Evolutionary conservation across 164 flowering plant species (phyloP), one percentile per base, ranked within the genome.

Genomic region (Berberis vulgaris): DNA sequence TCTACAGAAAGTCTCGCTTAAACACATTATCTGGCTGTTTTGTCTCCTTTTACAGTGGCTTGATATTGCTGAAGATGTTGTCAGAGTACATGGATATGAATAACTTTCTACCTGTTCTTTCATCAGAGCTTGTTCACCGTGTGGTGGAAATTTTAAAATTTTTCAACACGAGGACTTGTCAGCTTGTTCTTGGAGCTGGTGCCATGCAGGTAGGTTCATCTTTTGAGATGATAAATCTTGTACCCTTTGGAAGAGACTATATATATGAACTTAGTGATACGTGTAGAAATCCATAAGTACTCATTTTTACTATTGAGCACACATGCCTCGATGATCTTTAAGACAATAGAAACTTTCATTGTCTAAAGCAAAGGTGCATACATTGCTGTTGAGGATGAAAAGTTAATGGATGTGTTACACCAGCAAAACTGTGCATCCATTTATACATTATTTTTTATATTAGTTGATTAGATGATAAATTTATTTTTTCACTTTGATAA

Each of bases 151-250:
- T 88, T 63, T 77, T 91, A 72, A 91, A 91, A 64, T 81, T 84
- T 72, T 95, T 91, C 77, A 95, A 95, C 69, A 87, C 96, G 54
- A 81, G 99, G 69, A 83, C 94, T 8, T 85, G 91, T 71, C 96
- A 89, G 68, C 94, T 95, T 69, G 97, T 95, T 73, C 96, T 95
- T 67, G 99, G 99, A 68, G 99, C 97, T 67, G 89, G 91, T 73
- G 97, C 99, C 67, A 89, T 95, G 96, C 96, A 91, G 97, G 97
- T 95, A 80, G 4, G 55, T 6, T 26, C 40, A 44, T 49, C 12
- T 10, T 2, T 41, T n/a, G 2, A 54, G 26, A 40, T 38, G 54
- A 52, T 26, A 5, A 26, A 41, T 42, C 7, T 45, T 39, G 26
- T 11, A 12, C 4, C 41, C 10, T 49, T 43, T 45, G 8, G 47